Percentiles rank a stretch among this genome's conserved stretches.
These are phyloP conservation scores for Xanthoceras sorbifolium DNA, from an alignment of 345 rosid species.

Conservation along the genomic window DNA sequence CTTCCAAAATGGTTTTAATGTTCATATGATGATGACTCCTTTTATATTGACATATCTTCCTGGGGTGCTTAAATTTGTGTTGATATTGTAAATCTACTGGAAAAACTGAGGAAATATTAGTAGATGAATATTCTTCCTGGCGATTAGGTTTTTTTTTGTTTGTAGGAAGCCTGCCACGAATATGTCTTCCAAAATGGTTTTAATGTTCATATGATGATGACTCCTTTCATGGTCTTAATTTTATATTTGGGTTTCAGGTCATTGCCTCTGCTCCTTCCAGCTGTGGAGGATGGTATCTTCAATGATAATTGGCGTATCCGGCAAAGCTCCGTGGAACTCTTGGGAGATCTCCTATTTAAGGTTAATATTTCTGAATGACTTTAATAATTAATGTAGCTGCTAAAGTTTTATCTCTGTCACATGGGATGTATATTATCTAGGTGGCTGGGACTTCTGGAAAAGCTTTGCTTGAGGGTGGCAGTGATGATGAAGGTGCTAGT, in stretches of 20 bases:
- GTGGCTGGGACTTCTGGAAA: conserved; percentile 99
- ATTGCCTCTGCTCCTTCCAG: conserved; percentile 96
- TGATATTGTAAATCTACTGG: background rate
- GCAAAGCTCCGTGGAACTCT: conserved; percentile 96
- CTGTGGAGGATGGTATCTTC: conserved; percentile 98
- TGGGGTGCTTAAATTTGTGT: background rate
- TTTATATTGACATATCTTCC: background rate
- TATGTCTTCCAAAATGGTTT: background rate
- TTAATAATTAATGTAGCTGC: background rate
- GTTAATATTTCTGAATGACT: conserved; percentile 35
- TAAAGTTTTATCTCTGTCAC: conserved; percentile 1
- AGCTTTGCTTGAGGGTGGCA: conserved; percentile 97
- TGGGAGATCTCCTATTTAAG: conserved; percentile 97
- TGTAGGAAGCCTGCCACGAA: background rate
- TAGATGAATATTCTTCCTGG: background rate
- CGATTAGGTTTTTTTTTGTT: too few species aligned
- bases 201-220: background rate
- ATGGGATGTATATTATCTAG: conserved; percentile 36
- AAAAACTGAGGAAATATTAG: background rate
- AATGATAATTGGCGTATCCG: conserved; percentile 98
- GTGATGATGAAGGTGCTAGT: conserved; percentile 99
- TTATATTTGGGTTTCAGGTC: conserved; percentile 51
- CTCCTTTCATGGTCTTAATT: conserved; percentile 1
- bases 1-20: too few species aligned
- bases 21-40: too few species aligned